Percentiles rank a stretch among this genome's conserved stretches.
Conservation (phyloP, 1,139 yeast species). For the Zhuliangozyma blackwelliae region DNA sequence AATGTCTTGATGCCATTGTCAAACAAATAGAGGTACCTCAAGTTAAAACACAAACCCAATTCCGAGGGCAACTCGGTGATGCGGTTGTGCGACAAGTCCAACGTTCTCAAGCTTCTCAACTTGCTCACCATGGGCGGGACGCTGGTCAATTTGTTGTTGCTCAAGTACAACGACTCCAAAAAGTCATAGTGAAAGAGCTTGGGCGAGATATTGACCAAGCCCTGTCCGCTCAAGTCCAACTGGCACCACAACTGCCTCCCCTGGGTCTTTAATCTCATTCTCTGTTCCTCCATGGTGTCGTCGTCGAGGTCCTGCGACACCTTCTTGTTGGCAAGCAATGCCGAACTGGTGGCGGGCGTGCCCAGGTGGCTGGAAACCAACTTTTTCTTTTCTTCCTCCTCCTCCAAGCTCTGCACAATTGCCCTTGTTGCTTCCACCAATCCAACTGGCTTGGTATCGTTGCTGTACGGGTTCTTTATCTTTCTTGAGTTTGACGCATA, state of each 20-base stretch:
- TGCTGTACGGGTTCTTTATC: constrained; percentile 40
- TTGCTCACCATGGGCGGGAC: constrained; percentile 70
- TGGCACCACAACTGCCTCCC: constrained; percentile 91
- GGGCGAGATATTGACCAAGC: constrained; percentile 64
- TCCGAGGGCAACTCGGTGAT: constrained; percentile 72
- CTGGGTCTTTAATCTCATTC: constrained; percentile 65
- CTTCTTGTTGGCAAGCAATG: constrained; percentile 62
- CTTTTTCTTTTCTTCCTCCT: constrained; percentile 21
- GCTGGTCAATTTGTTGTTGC: constrained; percentile 71
- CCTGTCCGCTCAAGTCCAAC: constrained; percentile 88
- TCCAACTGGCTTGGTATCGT: constrained; percentile 38
- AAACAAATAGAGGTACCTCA: constrained; percentile 79
- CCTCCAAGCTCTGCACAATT: constrained; percentile 42
- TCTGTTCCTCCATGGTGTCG: constrained; percentile 73
- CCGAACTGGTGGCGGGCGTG: constrained; percentile 31
- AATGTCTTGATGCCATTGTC: constrained; percentile 75
- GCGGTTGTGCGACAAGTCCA: constrained; percentile 80
- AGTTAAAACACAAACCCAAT: constrained; percentile 74
- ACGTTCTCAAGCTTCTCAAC: constrained; percentile 70
- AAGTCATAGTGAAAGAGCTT: constrained; percentile 79
- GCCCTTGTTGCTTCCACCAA: constrained; percentile 56
- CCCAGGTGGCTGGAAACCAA: constrained; percentile 7
- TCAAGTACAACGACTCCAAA: constrained; percentile 79
- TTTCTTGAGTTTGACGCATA: constrained; percentile 80
- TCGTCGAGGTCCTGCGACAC: constrained; percentile 55